Conservation (phyloP, 305 asterid genomes). For the Fraxinus sp. region DNA sequence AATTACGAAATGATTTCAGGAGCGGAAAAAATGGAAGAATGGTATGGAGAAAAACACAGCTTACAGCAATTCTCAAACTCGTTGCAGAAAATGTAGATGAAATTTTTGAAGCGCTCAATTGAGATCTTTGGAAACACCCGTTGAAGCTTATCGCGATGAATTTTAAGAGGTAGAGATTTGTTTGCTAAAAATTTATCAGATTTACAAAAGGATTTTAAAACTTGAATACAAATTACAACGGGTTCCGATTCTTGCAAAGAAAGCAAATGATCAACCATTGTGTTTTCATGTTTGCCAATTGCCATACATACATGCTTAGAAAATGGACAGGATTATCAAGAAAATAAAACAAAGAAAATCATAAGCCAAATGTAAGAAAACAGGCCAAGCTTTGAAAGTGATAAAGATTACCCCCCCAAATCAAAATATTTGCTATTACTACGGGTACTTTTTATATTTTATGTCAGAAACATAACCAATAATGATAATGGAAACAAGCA, state of each 20-base stretch:
- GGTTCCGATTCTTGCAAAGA: slow-evolving; percentile 32
- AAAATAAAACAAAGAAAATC: background rate
- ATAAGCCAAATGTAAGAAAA: background rate
- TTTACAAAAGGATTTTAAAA: too few species aligned
- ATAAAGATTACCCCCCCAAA: background rate
- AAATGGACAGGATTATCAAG: background rate
- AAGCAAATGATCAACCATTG: slow-evolving; percentile 33
- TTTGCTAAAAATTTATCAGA: too few species aligned
- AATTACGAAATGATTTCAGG: slow-evolving; percentile 44
- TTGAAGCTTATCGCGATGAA: slow-evolving; percentile 83
- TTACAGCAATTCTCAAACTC: slow-evolving; percentile 57
- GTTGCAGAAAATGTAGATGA: slow-evolving; percentile 58
- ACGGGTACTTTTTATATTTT: background rate
- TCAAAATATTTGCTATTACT: background rate
- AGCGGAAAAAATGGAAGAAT: slow-evolving; percentile 63
- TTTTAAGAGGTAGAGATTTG: too few species aligned
- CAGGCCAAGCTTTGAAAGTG: background rate
- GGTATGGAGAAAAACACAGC: slow-evolving; percentile 81
- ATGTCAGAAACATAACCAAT: background rate
- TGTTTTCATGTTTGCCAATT: slow-evolving; percentile 2
- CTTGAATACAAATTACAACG: background rate
- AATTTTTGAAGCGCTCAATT: slow-evolving; percentile 66
- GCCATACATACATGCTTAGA: background rate
- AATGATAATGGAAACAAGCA: background rate
- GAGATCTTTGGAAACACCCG: slow-evolving; percentile 87